Evolutionary conservation across 768 basidiomycete species (phyloP).

Genomic region (Trametes coccinea): DNA sequence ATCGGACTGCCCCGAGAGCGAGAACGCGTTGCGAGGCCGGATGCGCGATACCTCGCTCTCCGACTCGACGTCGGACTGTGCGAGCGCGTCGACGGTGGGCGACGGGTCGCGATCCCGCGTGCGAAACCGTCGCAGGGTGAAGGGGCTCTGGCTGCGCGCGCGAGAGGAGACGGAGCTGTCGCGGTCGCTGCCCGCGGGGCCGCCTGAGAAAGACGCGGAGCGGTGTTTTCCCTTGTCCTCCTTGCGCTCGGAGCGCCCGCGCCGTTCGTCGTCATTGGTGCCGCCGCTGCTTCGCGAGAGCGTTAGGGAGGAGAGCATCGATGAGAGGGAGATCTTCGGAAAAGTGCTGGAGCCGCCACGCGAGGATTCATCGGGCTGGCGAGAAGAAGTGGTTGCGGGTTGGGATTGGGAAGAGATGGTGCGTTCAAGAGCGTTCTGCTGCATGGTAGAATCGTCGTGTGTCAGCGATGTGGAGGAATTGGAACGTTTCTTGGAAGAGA

Average conservation of each 20-base stretch:
- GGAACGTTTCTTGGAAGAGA: conserved; percentile 31
- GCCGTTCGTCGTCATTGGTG: conserved; percentile 41
- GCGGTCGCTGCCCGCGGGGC: conserved; percentile 36
- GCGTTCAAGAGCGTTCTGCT: conserved; percentile 57
- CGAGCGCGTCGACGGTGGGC: conserved; percentile 51
- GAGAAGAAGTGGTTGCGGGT: conserved; percentile 20
- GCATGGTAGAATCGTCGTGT: conserved; percentile 42
- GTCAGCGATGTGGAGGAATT: conserved; percentile 35
- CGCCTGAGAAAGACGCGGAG: conserved; percentile 41
- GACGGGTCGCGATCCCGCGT: conserved; percentile 47
- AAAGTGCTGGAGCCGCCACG: conserved; percentile 49
- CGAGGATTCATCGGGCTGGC: conserved; percentile 12
- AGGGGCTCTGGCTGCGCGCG: conserved; percentile 79
- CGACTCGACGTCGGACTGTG: conserved; percentile 63
- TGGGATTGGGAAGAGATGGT: conserved; percentile 31
- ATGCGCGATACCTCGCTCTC: conserved; percentile 51
- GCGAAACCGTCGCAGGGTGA: conserved; percentile 69
- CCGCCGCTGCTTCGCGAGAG: conserved; percentile 48
- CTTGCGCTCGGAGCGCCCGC: conserved; percentile 52
- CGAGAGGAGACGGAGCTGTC: conserved; percentile 43
- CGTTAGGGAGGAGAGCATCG: conserved; percentile 67
- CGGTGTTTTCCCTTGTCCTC: conserved; percentile 34
- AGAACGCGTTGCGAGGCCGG: conserved; percentile 63
- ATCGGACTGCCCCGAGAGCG: conserved; percentile 53
- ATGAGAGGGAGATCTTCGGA: conserved; percentile 61